Base-by-base conservation (phyloP, 2,329 filamentous ascomycete genomes). In the Colletotrichum echinochloae region DNA sequence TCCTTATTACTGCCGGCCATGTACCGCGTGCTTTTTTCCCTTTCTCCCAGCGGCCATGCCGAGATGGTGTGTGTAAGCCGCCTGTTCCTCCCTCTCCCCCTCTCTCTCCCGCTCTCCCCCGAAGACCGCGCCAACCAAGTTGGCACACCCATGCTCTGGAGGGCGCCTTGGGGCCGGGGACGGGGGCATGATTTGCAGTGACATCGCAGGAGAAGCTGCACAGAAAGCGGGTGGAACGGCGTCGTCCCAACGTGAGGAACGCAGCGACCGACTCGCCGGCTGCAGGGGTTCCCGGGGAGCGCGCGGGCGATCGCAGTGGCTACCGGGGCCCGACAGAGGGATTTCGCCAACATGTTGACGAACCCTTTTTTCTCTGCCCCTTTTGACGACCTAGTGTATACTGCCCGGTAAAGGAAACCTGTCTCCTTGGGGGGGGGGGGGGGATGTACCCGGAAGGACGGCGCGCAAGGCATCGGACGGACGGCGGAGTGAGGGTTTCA, bases 161-260 rank as follows among this genome's bases (percentile, higher is more conserved):
- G 37, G 44, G 33, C 7, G 37, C 2, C n/a, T n/a, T n/a, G n/a
- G 57, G 37, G 37, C 41, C 5, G 18, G 4, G 5, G 5, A 8
- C 5, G 65, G 39, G 52, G 60, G 65, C 33, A 60, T 30, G 62
- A 70, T 66, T 60, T 56, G 66, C 66, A 48, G 62, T 60, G 48
- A 26, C 55, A 70, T 66, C 8, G 55, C 61, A 57, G 66, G 44
- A 52, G 46, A 62, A 39, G 60, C 60, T 64, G 61, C 67, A 60
- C 56, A 57, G 67, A 62, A 66, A 66, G 55, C 67, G 67, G 63
- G 56, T 66, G 60, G 67, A 70, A 70, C 30, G 28, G 26, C 52
- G n/a, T 59, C 65, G 16, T 41, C 5, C 39, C 49, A 23, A 33
- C 12, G 39, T 26, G 37, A 62, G 35, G 44, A 55, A 55, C 55